Conservation (phyloP, 768 basidiomycete species). For the Hypholoma sublateritium region DNA sequence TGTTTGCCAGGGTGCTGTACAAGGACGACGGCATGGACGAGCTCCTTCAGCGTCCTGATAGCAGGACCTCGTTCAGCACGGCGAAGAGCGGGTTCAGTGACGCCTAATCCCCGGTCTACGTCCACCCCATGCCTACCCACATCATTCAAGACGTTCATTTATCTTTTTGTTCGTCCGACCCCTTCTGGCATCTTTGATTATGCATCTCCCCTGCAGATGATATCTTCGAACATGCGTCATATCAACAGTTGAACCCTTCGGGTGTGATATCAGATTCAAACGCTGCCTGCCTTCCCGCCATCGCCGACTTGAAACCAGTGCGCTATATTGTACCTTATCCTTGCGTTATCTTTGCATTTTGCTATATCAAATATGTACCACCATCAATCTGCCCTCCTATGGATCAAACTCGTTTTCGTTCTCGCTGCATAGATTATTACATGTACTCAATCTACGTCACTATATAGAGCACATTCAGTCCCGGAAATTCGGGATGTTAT, state of each 20-base stretch:
- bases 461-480: no score
- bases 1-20: conserved; percentile 1
- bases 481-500: no score
- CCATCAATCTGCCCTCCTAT: neutral
- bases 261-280: no score
- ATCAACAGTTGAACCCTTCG: no score
- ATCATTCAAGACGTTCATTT: conserved; percentile 1
- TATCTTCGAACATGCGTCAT: no score
- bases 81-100: conserved; percentile 32
- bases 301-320: no score
- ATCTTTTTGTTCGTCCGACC: neutral
- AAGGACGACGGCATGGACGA: conserved; percentile 16
- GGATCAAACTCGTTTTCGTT: neutral
- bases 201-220: neutral
- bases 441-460: neutral
- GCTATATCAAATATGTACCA: neutral
- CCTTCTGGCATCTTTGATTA: neutral
- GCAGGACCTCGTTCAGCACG: conserved; percentile 34
- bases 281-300: no score
- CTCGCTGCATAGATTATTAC: neutral
- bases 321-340: neutral
- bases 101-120: neutral
- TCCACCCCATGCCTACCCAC: neutral
- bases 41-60: conserved; percentile 26
- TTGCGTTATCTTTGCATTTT: neutral